phyloP scores from a whole-genome alignment of 2,329 filamentous ascomycete genomes.

The Botrytis deweyae region DNA sequence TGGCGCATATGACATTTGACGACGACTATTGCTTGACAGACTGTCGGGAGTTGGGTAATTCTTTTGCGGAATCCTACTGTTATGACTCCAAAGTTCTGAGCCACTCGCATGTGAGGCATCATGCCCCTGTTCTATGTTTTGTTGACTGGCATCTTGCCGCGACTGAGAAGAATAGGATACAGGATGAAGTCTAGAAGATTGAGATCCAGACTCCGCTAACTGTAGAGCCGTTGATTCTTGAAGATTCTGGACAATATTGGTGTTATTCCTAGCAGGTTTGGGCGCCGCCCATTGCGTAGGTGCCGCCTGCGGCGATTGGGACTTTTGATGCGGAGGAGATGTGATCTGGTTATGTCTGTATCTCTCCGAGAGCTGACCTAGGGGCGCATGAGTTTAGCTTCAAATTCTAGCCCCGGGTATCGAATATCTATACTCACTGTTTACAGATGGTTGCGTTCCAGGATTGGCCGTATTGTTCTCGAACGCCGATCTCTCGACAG shows the following conservation, averaged over 20 bases:
- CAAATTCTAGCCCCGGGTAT: neutral
- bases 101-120: constrained; percentile 1
- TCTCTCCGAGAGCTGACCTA: constrained; percentile 19
- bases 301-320: constrained; percentile 15
- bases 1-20: constrained; percentile 17
- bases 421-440: constrained; percentile 4
- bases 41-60: constrained; percentile 21
- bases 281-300: constrained; percentile 22
- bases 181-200: constrained; percentile 4
- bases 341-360: constrained; percentile 19
- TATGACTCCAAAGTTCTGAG: constrained; percentile 15
- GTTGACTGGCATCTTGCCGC: constrained; percentile 13
- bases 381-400: neutral
- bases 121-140: constrained; percentile 12
- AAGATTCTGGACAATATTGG: constrained; percentile 20
- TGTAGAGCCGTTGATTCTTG: constrained; percentile 16
- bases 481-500: neutral
- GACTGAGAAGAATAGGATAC: constrained; percentile 14
- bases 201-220: constrained; percentile 5
- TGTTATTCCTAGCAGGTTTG: constrained; percentile 18
- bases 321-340: constrained; percentile 3
- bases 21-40: constrained; percentile 19
- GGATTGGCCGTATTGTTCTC: constrained; percentile 7
- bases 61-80: constrained; percentile 17
- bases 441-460: neutral